Base-by-base conservation (phyloP, 305 asterid species). In the Salvia sclarea region DNA sequence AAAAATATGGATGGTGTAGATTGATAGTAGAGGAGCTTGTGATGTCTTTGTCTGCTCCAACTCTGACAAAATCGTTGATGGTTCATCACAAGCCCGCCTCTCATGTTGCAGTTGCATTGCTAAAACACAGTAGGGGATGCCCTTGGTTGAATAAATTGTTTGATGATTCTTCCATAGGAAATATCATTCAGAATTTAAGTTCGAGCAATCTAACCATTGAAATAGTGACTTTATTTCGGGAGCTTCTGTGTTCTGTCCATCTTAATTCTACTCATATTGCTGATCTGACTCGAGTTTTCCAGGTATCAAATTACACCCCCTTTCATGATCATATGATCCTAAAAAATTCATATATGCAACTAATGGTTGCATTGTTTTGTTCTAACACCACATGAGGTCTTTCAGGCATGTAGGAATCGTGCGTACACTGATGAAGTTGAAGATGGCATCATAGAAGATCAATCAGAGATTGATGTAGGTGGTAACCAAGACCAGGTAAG, bases 21-120 rank as follows among this genome's bases (percentile, higher is more conserved):
- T 62, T 94, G 84, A 84, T 94, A 55, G 83, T 87, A 76, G 98
- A 94, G 79, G 96, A 94, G 82, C 77, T 94, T 63, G 93, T 81
- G 54, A 81, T 89, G 87, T 85, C 86, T 52, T 78, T 94, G 76
- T 85, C 85, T 22, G 77, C 85, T 70, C 91, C 97, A 57, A 77
- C 78, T 72, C 40, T 86, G 69, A 81, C 89, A 58, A 82, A 80
- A 70, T 68, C 81, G 35, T 79, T 78, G 67, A 69, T 50, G 77
- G 64, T 79, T 49, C 83, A 88, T 76, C 91, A 81, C 80, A 87
- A 78, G 76, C 97, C 98, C 4, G 89, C 89, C 53, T 62, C 86
- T 68, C 80, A 74, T 75, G 75, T 91, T 54, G 92, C 95, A 11
- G 80, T 78, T 52, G 84, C 93, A 54, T 75, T 94, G 83, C 80